Conservation (phyloP, 257 asterid species). For the Capsicum baccatum region DNA sequence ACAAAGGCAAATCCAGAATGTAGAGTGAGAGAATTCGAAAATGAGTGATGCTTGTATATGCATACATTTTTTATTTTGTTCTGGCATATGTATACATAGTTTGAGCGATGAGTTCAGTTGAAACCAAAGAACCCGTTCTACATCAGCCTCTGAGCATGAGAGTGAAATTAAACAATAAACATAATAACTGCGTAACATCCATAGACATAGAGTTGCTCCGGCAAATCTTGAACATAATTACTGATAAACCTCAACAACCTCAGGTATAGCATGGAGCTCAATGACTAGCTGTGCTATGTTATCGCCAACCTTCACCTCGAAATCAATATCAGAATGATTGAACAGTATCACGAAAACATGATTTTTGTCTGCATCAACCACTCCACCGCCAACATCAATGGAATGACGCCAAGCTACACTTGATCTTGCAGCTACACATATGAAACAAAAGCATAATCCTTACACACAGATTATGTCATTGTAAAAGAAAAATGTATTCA, state of each 20-base stretch:
- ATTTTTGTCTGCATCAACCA: conserved; percentile 47
- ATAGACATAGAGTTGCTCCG: neutral
- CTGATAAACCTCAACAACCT: conserved; percentile 55
- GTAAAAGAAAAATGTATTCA: neutral
- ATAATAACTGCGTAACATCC: neutral
- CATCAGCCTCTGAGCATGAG: neutral
- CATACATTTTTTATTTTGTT: neutral
- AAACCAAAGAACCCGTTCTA: neutral
- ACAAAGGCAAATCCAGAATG: neutral
- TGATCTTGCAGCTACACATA: conserved; percentile 35
- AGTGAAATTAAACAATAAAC: neutral
- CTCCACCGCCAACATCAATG: conserved; percentile 42
- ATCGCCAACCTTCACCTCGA: conserved; percentile 57
- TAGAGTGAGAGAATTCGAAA: neutral
- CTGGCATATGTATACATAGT: neutral
- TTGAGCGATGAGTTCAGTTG: neutral
- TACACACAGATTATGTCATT: neutral
- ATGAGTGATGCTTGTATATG: neutral
- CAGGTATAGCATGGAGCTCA: conserved; percentile 53
- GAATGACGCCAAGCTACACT: conserved; percentile 35
- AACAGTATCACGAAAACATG: conserved; percentile 65
- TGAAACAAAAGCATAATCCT: neutral
- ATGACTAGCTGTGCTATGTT: conserved; percentile 62
- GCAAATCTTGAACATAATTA: conserved; percentile 37
- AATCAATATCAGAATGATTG: conserved; percentile 58